Evolutionary conservation across 2,329 filamentous ascomycete genomes (phyloP).

Genomic region (Apiospora kogelbergensis): DNA sequence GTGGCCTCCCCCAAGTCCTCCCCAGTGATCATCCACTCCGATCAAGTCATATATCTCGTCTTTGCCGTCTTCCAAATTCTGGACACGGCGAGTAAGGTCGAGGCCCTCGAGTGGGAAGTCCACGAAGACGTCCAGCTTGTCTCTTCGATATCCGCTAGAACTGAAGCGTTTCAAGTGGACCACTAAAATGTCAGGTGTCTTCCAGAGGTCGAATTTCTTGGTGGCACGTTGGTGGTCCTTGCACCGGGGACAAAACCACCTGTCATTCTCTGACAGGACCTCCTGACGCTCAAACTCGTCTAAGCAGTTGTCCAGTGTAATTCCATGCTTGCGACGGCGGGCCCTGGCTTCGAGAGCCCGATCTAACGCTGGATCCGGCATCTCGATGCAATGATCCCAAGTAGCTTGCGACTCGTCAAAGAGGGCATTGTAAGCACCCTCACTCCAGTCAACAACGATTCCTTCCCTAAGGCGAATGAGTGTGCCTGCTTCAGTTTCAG

Average conservation of each 20-base stretch:
- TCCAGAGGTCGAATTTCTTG: slow-evolving; percentile 98
- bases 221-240: slow-evolving; percentile 89
- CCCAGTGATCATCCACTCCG: slow-evolving; percentile 93
- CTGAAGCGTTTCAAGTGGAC: slow-evolving; percentile 96
- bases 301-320: slow-evolving; percentile 86
- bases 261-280: slow-evolving; percentile 90
- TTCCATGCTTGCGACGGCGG: slow-evolving; percentile 69
- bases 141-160: slow-evolving; percentile 74
- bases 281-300: slow-evolving; percentile 95
- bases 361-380: slow-evolving; percentile 64
- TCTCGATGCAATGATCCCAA: slow-evolving; percentile 50
- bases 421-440: slow-evolving; percentile 67
- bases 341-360: slow-evolving; percentile 62
- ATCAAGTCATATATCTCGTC: slow-evolving; percentile 88
- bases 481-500: slow-evolving; percentile 51
- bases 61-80: slow-evolving; percentile 78
- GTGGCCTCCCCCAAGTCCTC: slow-evolving; percentile 89
- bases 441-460: slow-evolving; percentile 83
- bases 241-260: slow-evolving; percentile 96
- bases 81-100: slow-evolving; percentile 77
- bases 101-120: slow-evolving; percentile 89
- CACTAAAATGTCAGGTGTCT: slow-evolving; percentile 89
- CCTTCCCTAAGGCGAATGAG: slow-evolving; percentile 80
- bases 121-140: slow-evolving; percentile 89
- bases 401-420: slow-evolving; percentile 64